Evolutionary conservation across 441 rosid species (phyloP).

Genomic region (Corymbia citriodora): DNA sequence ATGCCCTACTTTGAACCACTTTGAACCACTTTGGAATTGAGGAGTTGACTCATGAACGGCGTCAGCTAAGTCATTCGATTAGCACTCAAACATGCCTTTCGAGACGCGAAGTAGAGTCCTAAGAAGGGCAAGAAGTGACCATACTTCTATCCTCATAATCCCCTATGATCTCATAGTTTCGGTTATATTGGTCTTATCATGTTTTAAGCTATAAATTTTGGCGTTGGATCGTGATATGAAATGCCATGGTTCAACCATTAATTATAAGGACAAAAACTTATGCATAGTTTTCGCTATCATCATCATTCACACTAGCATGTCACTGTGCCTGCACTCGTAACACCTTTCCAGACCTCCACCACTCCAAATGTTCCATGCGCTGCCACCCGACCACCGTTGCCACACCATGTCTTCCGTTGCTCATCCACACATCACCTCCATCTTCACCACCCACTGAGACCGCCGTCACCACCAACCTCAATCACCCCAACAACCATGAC

Average conservation of each 20-base stretch:
- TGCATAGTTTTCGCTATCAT: not conserved
- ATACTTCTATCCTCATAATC: not conserved
- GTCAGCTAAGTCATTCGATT: not conserved
- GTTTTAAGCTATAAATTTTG: not conserved
- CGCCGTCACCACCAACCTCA: not conserved
- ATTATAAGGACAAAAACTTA: not conserved
- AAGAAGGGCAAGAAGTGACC: not conserved
- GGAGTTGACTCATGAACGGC: not conserved
- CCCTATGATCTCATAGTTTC: not conserved
- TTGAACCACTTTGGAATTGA: not conserved
- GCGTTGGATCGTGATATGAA: not conserved
- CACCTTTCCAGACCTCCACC: fast-evolving
- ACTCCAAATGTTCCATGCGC: not conserved
- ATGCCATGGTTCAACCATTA: not conserved
- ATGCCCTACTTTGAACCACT: not conserved
- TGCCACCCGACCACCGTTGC: not conserved
- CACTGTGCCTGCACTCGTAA: not conserved
- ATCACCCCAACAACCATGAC: not conserved
- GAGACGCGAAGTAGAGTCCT: not conserved
- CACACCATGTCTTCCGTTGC: not conserved
- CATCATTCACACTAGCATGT: not conserved
- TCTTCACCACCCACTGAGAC: not conserved
- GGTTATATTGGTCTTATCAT: not conserved
- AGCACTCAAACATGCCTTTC: not conserved
- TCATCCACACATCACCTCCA: not conserved